Percentiles rank a stretch among this genome's conserved stretches.
Evolutionary conservation across 768 basidiomycete genomes (phyloP).

Genomic region (Russula brevipes): DNA sequence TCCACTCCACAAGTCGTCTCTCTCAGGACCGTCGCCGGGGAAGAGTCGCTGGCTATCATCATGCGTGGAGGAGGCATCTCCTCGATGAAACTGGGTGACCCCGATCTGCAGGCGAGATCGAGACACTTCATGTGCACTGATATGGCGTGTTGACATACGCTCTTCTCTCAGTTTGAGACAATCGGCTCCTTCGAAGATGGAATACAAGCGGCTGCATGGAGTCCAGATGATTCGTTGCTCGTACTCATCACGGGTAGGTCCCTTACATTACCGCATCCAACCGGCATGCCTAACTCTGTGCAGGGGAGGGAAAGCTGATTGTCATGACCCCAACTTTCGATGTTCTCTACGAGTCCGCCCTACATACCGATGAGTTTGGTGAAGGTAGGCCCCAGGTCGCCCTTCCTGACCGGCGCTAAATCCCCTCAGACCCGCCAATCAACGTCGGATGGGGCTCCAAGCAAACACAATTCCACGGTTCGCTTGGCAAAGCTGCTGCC

Average conservation of each 20-base stretch:
- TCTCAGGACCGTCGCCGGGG: slow-evolving; percentile 58
- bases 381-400: slow-evolving; percentile 49
- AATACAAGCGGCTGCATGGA: slow-evolving; percentile 80
- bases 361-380: slow-evolving; percentile 76
- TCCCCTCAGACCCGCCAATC: slow-evolving; percentile 68
- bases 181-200: slow-evolving; percentile 86
- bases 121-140: slow-evolving; percentile 34
- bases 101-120: slow-evolving; percentile 39
- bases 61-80: slow-evolving; percentile 81
- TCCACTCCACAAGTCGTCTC: slow-evolving; percentile 39
- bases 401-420: background rate
- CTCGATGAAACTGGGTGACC: slow-evolving; percentile 52
- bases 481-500: slow-evolving; percentile 81
- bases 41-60: slow-evolving; percentile 58
- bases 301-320: slow-evolving; percentile 74
- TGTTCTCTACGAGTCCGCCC: slow-evolving; percentile 69
- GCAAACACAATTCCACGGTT: slow-evolving; percentile 96
- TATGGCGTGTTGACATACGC: background rate
- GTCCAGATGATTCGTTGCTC: slow-evolving; percentile 86
- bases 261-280: background rate
- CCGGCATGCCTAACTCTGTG: background rate
- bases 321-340: slow-evolving; percentile 89
- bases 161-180: slow-evolving; percentile 53
- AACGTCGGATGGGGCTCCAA: slow-evolving; percentile 98
- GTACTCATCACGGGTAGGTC: slow-evolving; percentile 69